A percentile compares a stretch with the other conserved stretches of the same genome.
These are phyloP conservation scores for Fusarium piperis DNA, from an alignment of 2,329 filamentous ascomycete genomes.

Conservation along the genomic window DNA sequence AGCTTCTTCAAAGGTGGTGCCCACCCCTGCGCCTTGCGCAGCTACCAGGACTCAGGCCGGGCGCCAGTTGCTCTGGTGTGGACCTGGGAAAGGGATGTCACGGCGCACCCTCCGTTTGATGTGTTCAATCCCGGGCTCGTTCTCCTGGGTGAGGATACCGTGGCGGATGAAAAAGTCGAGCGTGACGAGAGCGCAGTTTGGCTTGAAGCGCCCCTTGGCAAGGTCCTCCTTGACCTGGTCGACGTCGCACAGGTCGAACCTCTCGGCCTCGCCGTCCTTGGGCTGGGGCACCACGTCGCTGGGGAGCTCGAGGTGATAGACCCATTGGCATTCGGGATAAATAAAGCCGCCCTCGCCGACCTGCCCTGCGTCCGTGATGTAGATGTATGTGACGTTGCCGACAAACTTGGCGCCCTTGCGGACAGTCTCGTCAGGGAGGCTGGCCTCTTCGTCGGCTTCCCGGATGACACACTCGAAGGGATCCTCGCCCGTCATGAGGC, in stretches of 20 bases:
- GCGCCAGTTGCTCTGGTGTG: conserved; percentile 57
- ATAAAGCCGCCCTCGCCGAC: conserved; percentile 84
- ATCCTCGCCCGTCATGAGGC: conserved; percentile 79
- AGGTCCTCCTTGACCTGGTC: conserved; percentile 79
- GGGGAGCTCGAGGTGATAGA: conserved; percentile 87
- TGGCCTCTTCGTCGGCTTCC: conserved; percentile 91
- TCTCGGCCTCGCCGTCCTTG: conserved; percentile 88
- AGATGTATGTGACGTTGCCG: conserved; percentile 85
- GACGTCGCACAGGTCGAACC: conserved; percentile 81
- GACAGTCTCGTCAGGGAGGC: conserved; percentile 76
- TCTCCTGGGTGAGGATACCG: conserved; percentile 79
- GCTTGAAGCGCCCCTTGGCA: conserved; percentile 82
- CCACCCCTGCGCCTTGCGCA: neutral
- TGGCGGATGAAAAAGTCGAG: conserved; percentile 92
- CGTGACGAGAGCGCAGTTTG: conserved; percentile 86
- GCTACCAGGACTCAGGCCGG: conserved; percentile 11
- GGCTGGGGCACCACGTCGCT: conserved; percentile 75
- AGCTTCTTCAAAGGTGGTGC: conserved; percentile 8
- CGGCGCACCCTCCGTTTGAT: conserved; percentile 82
- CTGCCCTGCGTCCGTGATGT: conserved; percentile 78
- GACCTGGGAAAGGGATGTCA: conserved; percentile 80
- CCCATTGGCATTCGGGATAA: conserved; percentile 91
- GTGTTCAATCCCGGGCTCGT: conserved; percentile 81
- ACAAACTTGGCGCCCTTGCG: conserved; percentile 65
- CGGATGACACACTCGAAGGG: conserved; percentile 85